These are phyloP conservation scores for Neoscytalidium dimidiatum DNA, from an alignment of 2,329 filamentous ascomycete genomes.

Conservation along the genomic window DNA sequence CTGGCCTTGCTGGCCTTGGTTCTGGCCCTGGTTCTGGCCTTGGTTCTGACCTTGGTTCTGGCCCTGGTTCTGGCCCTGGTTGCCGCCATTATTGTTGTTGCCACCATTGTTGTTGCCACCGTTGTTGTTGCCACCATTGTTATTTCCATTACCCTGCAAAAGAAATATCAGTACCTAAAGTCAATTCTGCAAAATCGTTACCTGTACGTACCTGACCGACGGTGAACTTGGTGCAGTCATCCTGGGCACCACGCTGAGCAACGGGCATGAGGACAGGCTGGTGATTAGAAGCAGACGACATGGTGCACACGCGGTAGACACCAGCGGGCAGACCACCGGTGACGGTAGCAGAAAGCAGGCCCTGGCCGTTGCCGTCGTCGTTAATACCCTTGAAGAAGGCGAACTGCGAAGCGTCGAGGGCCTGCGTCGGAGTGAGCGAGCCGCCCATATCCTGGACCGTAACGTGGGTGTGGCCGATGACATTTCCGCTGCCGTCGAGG, in stretches of 20 bases:
- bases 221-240: constrained; percentile 55
- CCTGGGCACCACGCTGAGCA: constrained; percentile 56
- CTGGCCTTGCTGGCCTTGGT: background rate
- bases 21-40: constrained; percentile 4
- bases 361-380: constrained; percentile 51
- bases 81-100: constrained; percentile 3
- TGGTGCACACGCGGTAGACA: constrained; percentile 54
- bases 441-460: constrained; percentile 53
- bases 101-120: background rate
- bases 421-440: constrained; percentile 36
- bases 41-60: constrained; percentile 12
- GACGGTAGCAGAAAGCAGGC: constrained; percentile 48
- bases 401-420: constrained; percentile 48
- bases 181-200: background rate
- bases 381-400: constrained; percentile 63
- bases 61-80: constrained; percentile 8
- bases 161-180: background rate
- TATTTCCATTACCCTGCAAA: background rate
- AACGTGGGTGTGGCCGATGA: constrained; percentile 54
- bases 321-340: constrained; percentile 51
- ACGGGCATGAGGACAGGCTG: constrained; percentile 62
- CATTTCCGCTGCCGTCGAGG: constrained; percentile 40
- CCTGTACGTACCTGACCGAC: constrained; percentile 31
- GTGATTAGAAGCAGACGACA: constrained; percentile 55
- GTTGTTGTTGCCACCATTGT: background rate